These are phyloP conservation scores for Tirmania nivea DNA, from an alignment of 495 filamentous ascomycete genomes.

Conservation along the genomic window DNA sequence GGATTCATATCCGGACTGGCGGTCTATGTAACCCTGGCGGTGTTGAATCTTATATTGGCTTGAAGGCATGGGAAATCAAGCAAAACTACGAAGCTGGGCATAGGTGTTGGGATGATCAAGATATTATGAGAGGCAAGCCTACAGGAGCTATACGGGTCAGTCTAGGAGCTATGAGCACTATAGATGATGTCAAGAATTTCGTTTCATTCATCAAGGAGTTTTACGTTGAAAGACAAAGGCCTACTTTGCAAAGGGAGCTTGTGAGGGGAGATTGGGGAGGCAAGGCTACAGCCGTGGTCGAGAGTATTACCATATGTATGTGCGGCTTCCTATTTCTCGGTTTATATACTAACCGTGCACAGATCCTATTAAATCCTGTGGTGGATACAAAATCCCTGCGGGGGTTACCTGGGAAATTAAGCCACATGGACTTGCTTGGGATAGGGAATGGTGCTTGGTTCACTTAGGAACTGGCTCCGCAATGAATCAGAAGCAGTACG, in stretches of 20 bases:
- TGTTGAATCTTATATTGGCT: conserved; percentile 41
- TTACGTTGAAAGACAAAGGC: conserved; percentile 34
- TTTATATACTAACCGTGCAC: conserved; percentile 20
- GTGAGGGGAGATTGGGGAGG: not conserved
- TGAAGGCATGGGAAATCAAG: conserved; percentile 58
- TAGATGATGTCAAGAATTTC: conserved; percentile 50
- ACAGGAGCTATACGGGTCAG: conserved; percentile 73
- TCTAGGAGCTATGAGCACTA: conserved; percentile 69
- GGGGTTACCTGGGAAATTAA: conserved; percentile 49
- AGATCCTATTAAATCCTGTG: conserved; percentile 75
- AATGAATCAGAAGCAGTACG: conserved; percentile 49
- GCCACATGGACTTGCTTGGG: conserved; percentile 66
- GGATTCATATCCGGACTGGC: conserved; percentile 64
- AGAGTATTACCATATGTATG: conserved; percentile 38
- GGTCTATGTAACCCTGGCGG: conserved; percentile 85
- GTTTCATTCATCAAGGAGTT: conserved; percentile 55
- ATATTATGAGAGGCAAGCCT: conserved; percentile 60
- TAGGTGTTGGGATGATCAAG: conserved; percentile 57
- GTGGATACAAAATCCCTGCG: conserved; percentile 46
- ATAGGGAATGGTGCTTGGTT: conserved; percentile 82
- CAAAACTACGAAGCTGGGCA: conserved; percentile 61
- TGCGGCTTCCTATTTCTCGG: not conserved
- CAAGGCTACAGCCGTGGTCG: conserved; percentile 21
- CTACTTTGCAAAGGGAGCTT: conserved; percentile 4
- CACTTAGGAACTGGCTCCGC: conserved; percentile 59